Conservation (phyloP, 2,329 filamentous ascomycete genomes). For the Myriangium duriaei region DNA sequence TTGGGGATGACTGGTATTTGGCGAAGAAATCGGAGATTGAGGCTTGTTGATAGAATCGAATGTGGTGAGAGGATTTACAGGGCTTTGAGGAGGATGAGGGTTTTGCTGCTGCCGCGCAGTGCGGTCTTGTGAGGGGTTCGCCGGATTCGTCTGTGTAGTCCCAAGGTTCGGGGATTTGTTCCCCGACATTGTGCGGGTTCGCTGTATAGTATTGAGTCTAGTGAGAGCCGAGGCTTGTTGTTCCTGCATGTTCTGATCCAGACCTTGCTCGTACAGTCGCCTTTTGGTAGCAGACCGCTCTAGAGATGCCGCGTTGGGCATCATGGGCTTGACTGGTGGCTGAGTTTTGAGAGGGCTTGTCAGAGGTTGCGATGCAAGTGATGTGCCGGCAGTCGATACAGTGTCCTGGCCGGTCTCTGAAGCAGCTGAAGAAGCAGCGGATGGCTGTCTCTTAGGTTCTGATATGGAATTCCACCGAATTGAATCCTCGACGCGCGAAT, state of each 20-base stretch:
- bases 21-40: constrained; percentile 27
- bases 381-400: constrained; percentile 79
- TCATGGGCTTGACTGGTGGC: constrained; percentile 26
- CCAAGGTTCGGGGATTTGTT: constrained; percentile 34
- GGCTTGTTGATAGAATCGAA: constrained; percentile 26
- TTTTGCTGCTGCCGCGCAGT: constrained; percentile 16
- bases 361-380: constrained; percentile 59
- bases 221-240: constrained; percentile 65
- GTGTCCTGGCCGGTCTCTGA: constrained; percentile 58
- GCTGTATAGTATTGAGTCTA: constrained; percentile 67
- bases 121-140: constrained; percentile 51
- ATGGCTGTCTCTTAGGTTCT: constrained; percentile 52
- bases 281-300: constrained; percentile 60
- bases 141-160: constrained; percentile 37
- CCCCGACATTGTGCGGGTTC: constrained; percentile 43
- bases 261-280: constrained; percentile 69
- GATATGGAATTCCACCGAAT: constrained; percentile 44
- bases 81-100: constrained; percentile 26
- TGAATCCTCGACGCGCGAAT: constrained; percentile 23
- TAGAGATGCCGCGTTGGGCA: constrained; percentile 22
- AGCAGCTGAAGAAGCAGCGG: constrained; percentile 73
- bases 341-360: constrained; percentile 26
- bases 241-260: constrained; percentile 68
- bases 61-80: constrained; percentile 26
- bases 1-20: constrained; percentile 25